Base-by-base conservation (phyloP, 23 red algal species). In the Gracilariopsis chorda region DNA sequence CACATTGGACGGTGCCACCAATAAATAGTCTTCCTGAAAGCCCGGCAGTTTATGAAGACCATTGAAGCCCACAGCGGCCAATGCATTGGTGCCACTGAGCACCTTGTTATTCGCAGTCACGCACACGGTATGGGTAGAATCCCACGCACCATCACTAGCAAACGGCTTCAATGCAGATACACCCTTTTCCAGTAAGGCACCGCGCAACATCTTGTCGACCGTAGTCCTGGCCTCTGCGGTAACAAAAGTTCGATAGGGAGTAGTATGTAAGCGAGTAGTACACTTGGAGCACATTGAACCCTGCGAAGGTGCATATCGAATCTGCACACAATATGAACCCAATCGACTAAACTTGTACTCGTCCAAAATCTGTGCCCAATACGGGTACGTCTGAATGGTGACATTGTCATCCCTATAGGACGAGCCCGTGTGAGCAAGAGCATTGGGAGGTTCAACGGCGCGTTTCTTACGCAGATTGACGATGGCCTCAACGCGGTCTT, bases 351-450 rank as follows among this genome's bases (percentile, higher is more conserved):
- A 60, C 77, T 80, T 80, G 77, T 59, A 80, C 47, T 80, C 77
- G 55, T 80, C 77, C 46, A 80, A 34, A 24, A 80, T 59, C 77
- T 80, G 77, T 17, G 77, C 77, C 77, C 77, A 80, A 29, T 57
- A 80, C 41, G 77, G 77, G 55, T 80, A 80, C 8, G 77, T 51
- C 23, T 30, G 17, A 23, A 80, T 80, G 29, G 77, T 80, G 16
- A 80, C 77, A 2, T 39, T 6, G 6, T 80, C 27, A 48, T 80
- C 77, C 48, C 40, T 21, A 17, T 80, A 80, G 35, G 30, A 58
- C 19, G 77, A 44, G 49, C 49, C 77, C 25, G 23, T 19, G 27
- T 30, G 51, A 21, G 16, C 23, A 9, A 23, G 49, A 9, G 25
- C 58, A 30, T 23, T 19, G 11, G 27, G 25, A 23, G 27, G 27